phyloP scores from a whole-genome alignment of 169 alveolate genomes.

The Cryptosporidium canis region DNA sequence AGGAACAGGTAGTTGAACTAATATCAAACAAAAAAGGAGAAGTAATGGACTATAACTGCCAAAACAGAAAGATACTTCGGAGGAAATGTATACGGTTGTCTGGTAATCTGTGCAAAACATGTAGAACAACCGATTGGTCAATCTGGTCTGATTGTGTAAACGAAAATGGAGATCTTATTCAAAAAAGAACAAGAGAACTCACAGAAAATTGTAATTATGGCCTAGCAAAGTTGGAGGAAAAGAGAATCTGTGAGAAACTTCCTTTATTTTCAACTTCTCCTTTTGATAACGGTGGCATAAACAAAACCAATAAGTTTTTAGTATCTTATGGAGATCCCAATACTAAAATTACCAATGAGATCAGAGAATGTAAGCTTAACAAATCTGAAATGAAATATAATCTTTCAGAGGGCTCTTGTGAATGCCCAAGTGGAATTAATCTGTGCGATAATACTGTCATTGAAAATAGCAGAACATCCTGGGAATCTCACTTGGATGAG shows the following conservation, averaged over 20 bases:
- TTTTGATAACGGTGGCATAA: neutral
- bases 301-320: neutral
- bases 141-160: constrained; percentile 18
- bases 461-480: constrained; percentile 29
- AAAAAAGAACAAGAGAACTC: constrained; percentile 22
- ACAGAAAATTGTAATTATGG: neutral
- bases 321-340: neutral
- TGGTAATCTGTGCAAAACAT: neutral
- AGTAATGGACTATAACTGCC: constrained; percentile 3
- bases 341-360: neutral
- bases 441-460: constrained; percentile 5
- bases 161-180: constrained; percentile 2
- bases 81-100: neutral
- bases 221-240: constrained; percentile 1
- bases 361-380: constrained; percentile 8
- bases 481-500: constrained; percentile 3
- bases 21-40: constrained; percentile 9
- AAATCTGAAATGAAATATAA: constrained; percentile 14
- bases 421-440: constrained; percentile 13
- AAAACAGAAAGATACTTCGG: neutral
- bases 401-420: constrained; percentile 12
- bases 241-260: constrained; percentile 12
- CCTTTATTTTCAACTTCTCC: constrained; percentile 4
- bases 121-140: neutral
- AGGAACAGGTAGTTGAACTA: constrained; percentile 11